Evolutionary conservation across 345 rosid species (phyloP).

Genomic region (Schrenkiella parvula): DNA sequence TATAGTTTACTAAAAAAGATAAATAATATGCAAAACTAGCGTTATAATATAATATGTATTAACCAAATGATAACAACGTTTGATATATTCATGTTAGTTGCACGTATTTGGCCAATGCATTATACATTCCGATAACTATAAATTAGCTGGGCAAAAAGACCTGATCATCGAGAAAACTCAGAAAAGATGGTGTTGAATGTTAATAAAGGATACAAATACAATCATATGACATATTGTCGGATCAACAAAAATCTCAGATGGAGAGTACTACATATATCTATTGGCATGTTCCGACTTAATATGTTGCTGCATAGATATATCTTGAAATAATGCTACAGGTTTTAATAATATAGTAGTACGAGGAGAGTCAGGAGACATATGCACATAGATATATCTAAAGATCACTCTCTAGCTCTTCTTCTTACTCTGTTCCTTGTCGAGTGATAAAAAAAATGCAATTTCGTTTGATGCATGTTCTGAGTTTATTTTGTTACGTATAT

Average conservation of each 20-base stretch:
- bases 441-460: not conserved
- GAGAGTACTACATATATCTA: constrained; percentile 12
- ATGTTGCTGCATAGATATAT: not conserved
- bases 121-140: not conserved
- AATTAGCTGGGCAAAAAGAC: not conserved
- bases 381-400: not conserved
- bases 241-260: not conserved
- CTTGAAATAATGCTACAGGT: not conserved
- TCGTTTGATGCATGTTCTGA: not conserved
- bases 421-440: not conserved
- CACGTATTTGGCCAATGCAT: not conserved
- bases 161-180: not conserved
- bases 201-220: not conserved
- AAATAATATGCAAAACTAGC: not conserved
- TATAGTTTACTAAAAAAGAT: not conserved
- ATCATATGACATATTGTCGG: not conserved
- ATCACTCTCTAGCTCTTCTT: not conserved
- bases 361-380: constrained; percentile 28
- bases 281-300: constrained; percentile 7
- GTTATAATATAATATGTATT: too few relatives aligned
- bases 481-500: too few relatives aligned
- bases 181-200: not conserved
- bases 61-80: too few relatives aligned
- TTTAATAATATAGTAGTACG: constrained; percentile 5
- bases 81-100: not conserved